Evolutionary conservation across 768 basidiomycete genomes (phyloP), one percentile per base, ranked within the genome.

Genomic region (Cantharellus anzutake): DNA sequence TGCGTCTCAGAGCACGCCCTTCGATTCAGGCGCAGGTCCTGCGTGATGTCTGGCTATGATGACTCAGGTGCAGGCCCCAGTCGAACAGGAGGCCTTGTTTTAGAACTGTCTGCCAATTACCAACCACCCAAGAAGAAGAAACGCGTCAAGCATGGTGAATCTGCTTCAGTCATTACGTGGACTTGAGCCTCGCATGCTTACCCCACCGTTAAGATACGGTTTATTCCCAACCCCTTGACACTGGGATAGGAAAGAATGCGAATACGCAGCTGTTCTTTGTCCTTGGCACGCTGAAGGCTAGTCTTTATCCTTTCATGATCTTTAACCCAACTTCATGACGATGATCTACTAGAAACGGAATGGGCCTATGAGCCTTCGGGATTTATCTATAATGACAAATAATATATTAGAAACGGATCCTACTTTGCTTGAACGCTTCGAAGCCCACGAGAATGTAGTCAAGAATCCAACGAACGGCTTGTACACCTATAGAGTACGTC

Each of bases 251-350:
- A 5, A 77, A 72, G 58, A 86, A 93, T 73, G 75, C 86, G 61
- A 88, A 88, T 65, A 93, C 90, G 0, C 88, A 91, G 69, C 75
- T 93, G 39, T 81, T 90, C 2, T 89, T 88, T 67, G 84, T 84
- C 3, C 81, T 93, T 35, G 81, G 81, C 63, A 77, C 83, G 69
- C 78, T 93, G 61, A 92, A 86, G 74, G 86, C 85, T 50, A 41
- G 35, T 42, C 53, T 61, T 55, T 42, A 37, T 52, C 14, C 14
- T 20, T n/a, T 58, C n/a, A 35, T 14, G 34, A 37, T 44, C 38
- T 41, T n/a, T 41, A 35, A 4, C 35, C 11, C 56, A 40, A 40
- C 4, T 51, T 14, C 52, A 35, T 4, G n/a, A 14, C 14, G 20
- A n/a, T 57, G 5, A 38, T 38, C 14, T 75, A 77, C 0, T 81